These are phyloP conservation scores for Tolypocladium nubicola DNA, from an alignment of 2,329 filamentous ascomycete species.

Conservation along the genomic window DNA sequence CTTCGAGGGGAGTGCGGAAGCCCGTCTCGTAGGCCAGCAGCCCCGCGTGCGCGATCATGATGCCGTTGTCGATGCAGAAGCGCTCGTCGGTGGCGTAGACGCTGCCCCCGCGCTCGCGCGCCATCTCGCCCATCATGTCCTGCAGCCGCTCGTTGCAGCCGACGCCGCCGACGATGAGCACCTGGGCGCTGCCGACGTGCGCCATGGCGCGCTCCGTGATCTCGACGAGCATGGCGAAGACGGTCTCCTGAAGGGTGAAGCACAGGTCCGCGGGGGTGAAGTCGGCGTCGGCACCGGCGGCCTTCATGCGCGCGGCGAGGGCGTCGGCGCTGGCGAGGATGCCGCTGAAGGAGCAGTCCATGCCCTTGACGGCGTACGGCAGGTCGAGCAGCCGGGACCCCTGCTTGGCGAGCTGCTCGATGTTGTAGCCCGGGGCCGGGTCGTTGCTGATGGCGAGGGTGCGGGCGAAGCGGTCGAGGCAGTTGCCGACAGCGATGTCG, in stretches of 20 bases:
- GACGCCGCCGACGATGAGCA: constrained; percentile 90
- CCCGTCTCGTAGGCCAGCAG: constrained; percentile 76
- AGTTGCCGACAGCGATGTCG: constrained; percentile 96
- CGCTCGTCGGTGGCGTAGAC: constrained; percentile 94
- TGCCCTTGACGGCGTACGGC: constrained; percentile 94
- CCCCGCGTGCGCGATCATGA: constrained; percentile 98
- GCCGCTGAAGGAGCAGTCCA: constrained; percentile 95
- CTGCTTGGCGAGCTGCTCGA: constrained; percentile 80
- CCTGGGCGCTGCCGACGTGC: constrained; percentile 82
- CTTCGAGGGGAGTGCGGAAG: constrained; percentile 63
- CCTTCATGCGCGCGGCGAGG: constrained; percentile 57
- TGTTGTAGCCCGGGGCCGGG: constrained; percentile 94
- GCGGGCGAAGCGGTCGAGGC: constrained; percentile 88
- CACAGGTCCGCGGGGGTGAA: constrained; percentile 80
- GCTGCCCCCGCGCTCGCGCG: constrained; percentile 72
- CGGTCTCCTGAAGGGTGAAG: constrained; percentile 89
- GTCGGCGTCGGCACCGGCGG: constrained; percentile 35
- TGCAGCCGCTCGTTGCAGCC: constrained; percentile 91
- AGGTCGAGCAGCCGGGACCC: constrained; percentile 69
- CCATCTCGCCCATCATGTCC: constrained; percentile 98
- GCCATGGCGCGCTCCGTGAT: constrained; percentile 98
- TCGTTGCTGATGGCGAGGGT: constrained; percentile 90
- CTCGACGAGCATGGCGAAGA: constrained; percentile 95
- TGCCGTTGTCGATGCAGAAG: constrained; percentile 98
- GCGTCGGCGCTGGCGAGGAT: constrained; percentile 78